A percentile compares a stretch with the other conserved stretches of the same genome.
phyloP scores from a whole-genome alignment of 768 basidiomycete species.

The Auriscalpium orientale region DNA sequence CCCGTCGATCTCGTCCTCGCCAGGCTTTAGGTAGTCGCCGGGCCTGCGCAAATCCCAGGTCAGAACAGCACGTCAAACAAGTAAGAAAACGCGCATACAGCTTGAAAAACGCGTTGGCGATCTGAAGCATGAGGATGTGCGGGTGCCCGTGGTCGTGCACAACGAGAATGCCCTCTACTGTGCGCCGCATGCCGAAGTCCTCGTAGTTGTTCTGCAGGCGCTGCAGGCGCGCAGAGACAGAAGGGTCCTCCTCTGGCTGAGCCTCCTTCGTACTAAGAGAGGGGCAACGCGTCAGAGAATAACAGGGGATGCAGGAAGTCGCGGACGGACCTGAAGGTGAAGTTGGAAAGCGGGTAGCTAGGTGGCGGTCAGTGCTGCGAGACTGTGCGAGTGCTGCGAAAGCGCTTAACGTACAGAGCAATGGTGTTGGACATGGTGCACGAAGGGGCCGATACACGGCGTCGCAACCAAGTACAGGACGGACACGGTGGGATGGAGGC shows the following conservation, averaged over 20 bases:
- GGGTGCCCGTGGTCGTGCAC: conserved; percentile 97
- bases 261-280: conserved; percentile 80
- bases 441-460: too few species aligned
- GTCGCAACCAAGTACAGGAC: too few species aligned
- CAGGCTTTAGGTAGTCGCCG: conserved; percentile 97
- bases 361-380: background rate
- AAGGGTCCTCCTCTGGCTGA: conserved; percentile 95
- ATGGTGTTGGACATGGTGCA: conserved; percentile 44
- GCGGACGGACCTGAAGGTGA: conserved; percentile 70
- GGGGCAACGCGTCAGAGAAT: background rate
- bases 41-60: conserved; percentile 43
- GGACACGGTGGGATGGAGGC: too few species aligned
- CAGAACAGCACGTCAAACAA: background rate
- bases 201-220: conserved; percentile 95
- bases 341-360: conserved; percentile 84
- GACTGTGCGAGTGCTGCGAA: background rate
- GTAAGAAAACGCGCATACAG: conserved; percentile 48
- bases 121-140: conserved; percentile 96
- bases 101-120: conserved; percentile 98
- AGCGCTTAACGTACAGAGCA: conserved; percentile 30
- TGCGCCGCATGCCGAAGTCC: conserved; percentile 93
- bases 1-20: conserved; percentile 88
- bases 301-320: too few species aligned
- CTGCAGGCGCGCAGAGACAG: conserved; percentile 88
- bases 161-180: conserved; percentile 84